Percentiles rank a stretch among this genome's conserved stretches.
These are phyloP conservation scores for Davidsoniella australis DNA, from an alignment of 2,329 filamentous ascomycete genomes.

Conservation along the genomic window DNA sequence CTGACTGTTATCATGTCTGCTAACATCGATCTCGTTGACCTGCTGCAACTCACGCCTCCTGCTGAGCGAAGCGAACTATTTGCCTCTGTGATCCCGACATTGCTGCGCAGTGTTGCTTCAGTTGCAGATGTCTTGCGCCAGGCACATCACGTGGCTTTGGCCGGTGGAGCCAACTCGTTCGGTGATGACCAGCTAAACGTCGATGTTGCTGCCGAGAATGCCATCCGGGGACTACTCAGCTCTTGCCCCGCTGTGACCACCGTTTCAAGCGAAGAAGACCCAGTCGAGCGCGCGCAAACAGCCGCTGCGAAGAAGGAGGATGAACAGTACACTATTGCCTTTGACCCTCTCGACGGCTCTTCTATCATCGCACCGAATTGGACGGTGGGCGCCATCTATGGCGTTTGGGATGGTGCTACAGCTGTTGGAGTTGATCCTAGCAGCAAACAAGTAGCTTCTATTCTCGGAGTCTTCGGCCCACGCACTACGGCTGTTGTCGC, in stretches of 20 bases:
- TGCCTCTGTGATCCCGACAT: conserved; percentile 29
- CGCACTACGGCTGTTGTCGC: conserved; percentile 39
- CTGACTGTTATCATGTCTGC: not conserved
- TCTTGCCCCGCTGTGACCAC: conserved; percentile 26
- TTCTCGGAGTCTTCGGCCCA: conserved; percentile 37
- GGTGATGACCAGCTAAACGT: conserved; percentile 44
- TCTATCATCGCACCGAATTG: conserved; percentile 42
- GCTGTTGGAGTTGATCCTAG: conserved; percentile 26
- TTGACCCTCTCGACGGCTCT: conserved; percentile 46
- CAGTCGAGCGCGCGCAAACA: conserved; percentile 26
- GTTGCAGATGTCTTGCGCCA: conserved; percentile 28
- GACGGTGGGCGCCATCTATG: conserved; percentile 42
- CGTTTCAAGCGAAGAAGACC: conserved; percentile 45
- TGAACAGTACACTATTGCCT: conserved; percentile 40
- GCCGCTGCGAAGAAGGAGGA: not conserved
- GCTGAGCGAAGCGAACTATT: conserved; percentile 20
- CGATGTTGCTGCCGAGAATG: conserved; percentile 33
- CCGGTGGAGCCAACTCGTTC: conserved; percentile 29
- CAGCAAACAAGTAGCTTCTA: conserved; percentile 28
- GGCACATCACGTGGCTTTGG: conserved; percentile 26
- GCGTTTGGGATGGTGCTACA: conserved; percentile 36
- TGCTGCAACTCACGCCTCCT: conserved; percentile 16
- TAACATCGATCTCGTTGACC: conserved; percentile 5
- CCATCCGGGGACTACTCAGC: conserved; percentile 27
- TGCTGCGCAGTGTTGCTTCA: conserved; percentile 28